A percentile compares a stretch with the other conserved stretches of the same genome.
These are phyloP conservation scores for Saururus chinensis DNA, from an alignment of 164 flowering plant species.

Conservation along the genomic window DNA sequence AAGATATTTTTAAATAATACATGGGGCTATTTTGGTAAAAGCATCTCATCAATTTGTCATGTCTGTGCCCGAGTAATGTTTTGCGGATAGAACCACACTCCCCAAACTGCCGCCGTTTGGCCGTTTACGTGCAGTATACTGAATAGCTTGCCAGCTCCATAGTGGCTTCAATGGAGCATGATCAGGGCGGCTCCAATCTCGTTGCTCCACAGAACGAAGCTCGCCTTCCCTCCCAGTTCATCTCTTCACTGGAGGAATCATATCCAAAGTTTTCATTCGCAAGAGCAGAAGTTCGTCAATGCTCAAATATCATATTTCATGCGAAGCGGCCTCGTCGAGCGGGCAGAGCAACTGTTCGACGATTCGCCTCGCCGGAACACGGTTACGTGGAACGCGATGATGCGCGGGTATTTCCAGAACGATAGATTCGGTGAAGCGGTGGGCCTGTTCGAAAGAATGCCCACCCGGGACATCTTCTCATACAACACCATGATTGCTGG, in stretches of 20 bases:
- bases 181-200: slow-evolving; percentile 4
- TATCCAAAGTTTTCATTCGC: neutral
- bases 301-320: slow-evolving; percentile 28
- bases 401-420: slow-evolving; percentile 48
- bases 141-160: no score
- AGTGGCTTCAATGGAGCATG: slow-evolving; percentile 27
- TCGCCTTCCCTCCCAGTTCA: neutral
- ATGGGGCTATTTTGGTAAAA: no score
- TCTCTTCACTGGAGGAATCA: slow-evolving; percentile 5
- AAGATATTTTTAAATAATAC: no score
- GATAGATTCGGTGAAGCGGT: slow-evolving; percentile 27
- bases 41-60: no score
- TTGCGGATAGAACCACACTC: no score
- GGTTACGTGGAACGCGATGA: slow-evolving; percentile 52
- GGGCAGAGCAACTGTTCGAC: slow-evolving; percentile 48
- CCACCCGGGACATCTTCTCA: slow-evolving; percentile 41
- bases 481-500: slow-evolving; percentile 55
- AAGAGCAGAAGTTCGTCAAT: slow-evolving; percentile 30
- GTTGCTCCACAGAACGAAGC: slow-evolving; percentile 1
- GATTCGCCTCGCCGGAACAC: slow-evolving; percentile 38
- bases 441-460: slow-evolving; percentile 32
- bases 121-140: no score
- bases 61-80: no score
- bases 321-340: slow-evolving; percentile 33
- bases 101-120: no score